Percentiles rank a stretch among this genome's conserved stretches.
Conservation (phyloP, 345 rosid genomes). For the thale cress (Arabidopsis thaliana) region DNA sequence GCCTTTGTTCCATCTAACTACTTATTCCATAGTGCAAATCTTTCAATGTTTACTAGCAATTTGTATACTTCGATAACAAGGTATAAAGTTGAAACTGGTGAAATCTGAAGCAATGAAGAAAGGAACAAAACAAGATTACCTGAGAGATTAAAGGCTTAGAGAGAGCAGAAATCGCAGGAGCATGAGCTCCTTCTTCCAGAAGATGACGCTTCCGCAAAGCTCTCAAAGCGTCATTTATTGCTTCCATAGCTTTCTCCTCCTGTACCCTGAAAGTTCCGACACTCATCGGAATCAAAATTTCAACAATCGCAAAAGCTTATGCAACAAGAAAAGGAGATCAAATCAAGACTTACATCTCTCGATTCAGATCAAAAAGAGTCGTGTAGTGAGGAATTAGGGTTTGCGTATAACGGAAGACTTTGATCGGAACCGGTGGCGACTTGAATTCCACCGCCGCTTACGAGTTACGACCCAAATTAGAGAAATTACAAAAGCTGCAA, state of each 20-base stretch:
- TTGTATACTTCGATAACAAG: neutral
- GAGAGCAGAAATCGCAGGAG: conserved; percentile 80
- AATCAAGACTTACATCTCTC: conserved; percentile 19
- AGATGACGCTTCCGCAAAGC: conserved; percentile 86
- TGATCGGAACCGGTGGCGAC: conserved; percentile 34
- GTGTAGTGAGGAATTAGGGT: conserved; percentile 31
- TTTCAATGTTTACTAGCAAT: neutral
- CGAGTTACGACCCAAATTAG: neutral
- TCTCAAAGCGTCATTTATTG: conserved; percentile 81
- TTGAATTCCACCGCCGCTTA: conserved; percentile 26
- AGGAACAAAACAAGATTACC: conserved; percentile 56
- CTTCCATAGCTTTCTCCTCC: conserved; percentile 64
- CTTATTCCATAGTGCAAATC: neutral
- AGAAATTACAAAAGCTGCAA: neutral
- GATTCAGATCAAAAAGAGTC: conserved; percentile 14
- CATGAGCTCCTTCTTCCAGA: conserved; percentile 92
- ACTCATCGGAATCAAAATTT: conserved; percentile 15
- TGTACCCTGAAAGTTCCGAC: conserved; percentile 52
- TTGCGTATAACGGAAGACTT: conserved; percentile 11
- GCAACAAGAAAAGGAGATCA: neutral
- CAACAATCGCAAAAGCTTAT: neutral
- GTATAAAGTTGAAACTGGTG: neutral
- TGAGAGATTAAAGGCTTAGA: conserved; percentile 80
- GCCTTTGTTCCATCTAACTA: neutral
- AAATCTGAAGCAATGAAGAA: conserved; percentile 22